phyloP scores from a whole-genome alignment of 495 filamentous ascomycete genomes.

The Lophium mytilinum region DNA sequence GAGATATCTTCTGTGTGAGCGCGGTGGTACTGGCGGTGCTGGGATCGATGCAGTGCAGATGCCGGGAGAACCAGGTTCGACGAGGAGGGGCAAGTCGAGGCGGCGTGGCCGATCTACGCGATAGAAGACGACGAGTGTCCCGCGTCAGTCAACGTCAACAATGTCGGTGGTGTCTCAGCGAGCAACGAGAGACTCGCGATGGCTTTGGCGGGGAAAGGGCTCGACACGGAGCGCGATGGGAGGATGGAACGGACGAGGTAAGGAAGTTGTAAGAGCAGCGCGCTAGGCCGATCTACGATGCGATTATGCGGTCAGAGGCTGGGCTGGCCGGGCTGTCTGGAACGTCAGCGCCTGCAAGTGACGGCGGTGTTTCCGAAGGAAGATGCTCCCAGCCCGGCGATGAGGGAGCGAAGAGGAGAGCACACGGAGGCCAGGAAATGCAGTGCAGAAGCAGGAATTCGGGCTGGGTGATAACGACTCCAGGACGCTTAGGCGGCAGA shows the following conservation, averaged over 20 bases:
- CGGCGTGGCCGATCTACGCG: conserved; percentile 1
- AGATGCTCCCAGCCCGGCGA: neutral
- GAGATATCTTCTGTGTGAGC: neutral
- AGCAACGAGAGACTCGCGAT: neutral
- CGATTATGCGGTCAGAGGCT: neutral
- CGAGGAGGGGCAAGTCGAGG: conserved; percentile 8
- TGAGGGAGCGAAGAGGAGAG: no score
- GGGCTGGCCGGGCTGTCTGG: neutral
- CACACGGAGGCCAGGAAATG: no score
- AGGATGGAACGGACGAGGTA: conserved; percentile 11
- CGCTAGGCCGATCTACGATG: neutral
- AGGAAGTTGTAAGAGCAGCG: conserved; percentile 6
- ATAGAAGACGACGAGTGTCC: no score
- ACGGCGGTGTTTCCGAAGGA: neutral
- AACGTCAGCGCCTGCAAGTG: neutral
- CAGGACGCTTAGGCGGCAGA: no score
- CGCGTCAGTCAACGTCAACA: no score
- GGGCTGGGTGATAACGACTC: no score
- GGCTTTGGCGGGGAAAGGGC: neutral
- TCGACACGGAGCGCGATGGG: neutral
- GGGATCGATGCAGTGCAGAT: neutral
- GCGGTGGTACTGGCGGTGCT: neutral
- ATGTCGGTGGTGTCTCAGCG: neutral
- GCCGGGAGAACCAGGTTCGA: neutral
- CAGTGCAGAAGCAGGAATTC: no score